These are phyloP conservation scores for Silene latifolia DNA, from an alignment of 148 eudicot species.

Conservation along the genomic window DNA sequence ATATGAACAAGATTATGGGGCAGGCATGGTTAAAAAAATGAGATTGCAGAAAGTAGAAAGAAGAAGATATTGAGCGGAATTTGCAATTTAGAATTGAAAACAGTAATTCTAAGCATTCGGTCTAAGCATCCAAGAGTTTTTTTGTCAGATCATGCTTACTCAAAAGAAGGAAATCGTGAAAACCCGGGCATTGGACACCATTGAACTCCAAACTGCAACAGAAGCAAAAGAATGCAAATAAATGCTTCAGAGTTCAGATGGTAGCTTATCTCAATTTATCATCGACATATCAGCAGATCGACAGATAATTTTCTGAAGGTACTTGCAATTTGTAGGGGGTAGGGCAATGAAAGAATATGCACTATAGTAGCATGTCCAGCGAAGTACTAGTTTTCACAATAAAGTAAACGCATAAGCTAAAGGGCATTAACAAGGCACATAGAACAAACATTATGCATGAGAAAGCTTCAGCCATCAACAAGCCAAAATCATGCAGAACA, in stretches of 20 bases:
- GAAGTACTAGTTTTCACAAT: neutral
- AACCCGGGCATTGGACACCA: conserved; percentile 89
- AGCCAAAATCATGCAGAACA: neutral
- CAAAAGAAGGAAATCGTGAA: conserved; percentile 67
- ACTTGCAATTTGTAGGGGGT: neutral
- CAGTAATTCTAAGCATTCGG: too few relatives aligned
- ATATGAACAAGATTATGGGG: neutral
- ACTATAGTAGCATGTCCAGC: neutral
- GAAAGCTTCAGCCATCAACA: conserved; percentile 13
- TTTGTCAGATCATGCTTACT: conserved; percentile 57
- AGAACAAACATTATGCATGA: neutral
- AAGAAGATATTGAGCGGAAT: neutral
- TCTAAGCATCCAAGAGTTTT: neutral
- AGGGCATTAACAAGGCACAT: neutral
- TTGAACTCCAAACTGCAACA: conserved; percentile 88
- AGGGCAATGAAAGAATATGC: neutral
- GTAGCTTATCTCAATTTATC: neutral
- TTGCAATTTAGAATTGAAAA: neutral
- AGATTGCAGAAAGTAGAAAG: neutral
- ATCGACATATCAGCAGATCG: neutral
- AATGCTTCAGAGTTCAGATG: conserved; percentile 8
- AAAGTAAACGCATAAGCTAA: neutral
- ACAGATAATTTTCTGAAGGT: neutral
- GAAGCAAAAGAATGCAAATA: conserved; percentile 14
- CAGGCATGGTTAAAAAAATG: neutral